Evolutionary conservation across 495 filamentous ascomycete species (phyloP).

Genomic region (Astrocystis sublimbata): DNA sequence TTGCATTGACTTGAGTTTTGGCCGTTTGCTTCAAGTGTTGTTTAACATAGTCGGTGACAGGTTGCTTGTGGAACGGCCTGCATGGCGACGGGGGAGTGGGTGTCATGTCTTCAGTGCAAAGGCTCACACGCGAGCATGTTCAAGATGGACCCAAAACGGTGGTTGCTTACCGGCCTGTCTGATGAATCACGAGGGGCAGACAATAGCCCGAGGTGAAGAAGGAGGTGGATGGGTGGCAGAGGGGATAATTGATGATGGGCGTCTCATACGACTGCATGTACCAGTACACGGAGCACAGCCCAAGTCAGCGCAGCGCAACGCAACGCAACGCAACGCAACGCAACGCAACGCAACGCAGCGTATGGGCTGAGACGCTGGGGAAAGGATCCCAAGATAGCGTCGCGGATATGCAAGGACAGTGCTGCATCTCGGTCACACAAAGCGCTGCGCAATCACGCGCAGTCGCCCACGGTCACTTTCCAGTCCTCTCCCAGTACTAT

Average conservation of each 20-base stretch:
- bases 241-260: constrained; percentile 9
- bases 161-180: constrained; percentile 10
- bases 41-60: neutral
- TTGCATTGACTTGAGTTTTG: constrained; percentile 12
- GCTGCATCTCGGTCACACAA: constrained; percentile 23
- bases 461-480: constrained; percentile 25
- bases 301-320: constrained; percentile 8
- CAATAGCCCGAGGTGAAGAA: constrained; percentile 20
- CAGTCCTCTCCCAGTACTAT: constrained; percentile 25
- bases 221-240: neutral
- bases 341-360: neutral
- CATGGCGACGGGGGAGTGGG: constrained; percentile 12
- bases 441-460: no score
- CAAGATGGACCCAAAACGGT: constrained; percentile 11
- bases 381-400: constrained; percentile 28
- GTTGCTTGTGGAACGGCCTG: constrained; percentile 17
- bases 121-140: constrained; percentile 15
- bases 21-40: neutral
- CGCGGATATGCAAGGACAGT: constrained; percentile 33
- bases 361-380: constrained; percentile 23
- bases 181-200: constrained; percentile 16
- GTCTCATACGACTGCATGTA: constrained; percentile 8
- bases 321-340: neutral
- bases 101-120: constrained; percentile 14
- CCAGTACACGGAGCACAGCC: neutral